Evolutionary conservation across 495 filamentous ascomycete genomes (phyloP).

Genomic region (Cercophora sp.): DNA sequence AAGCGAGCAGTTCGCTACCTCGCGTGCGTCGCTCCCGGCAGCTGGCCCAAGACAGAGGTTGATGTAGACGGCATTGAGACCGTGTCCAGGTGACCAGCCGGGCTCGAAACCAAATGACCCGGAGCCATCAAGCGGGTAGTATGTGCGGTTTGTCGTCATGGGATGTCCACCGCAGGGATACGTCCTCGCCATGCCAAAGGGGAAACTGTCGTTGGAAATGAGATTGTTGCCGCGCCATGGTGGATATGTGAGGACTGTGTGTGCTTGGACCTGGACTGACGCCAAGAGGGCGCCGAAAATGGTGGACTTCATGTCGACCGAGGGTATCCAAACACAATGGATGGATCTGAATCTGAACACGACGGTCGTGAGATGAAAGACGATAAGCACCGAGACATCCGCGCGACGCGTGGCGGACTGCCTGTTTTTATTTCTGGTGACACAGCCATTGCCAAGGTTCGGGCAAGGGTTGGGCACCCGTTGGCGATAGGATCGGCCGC

Average conservation of each 20-base stretch:
- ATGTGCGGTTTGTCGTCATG: conserved; percentile 73
- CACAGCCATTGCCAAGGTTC: background rate
- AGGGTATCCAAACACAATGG: background rate
- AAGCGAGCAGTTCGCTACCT: conserved; percentile 62
- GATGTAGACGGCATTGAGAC: conserved; percentile 65
- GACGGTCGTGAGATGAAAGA: background rate
- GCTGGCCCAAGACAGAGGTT: conserved; percentile 80
- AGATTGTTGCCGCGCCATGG: conserved; percentile 89
- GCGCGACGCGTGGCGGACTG: too few relatives aligned
- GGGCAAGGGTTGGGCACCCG: background rate
- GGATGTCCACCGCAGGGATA: conserved; percentile 89
- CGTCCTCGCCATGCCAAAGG: conserved; percentile 90
- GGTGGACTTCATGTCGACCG: background rate
- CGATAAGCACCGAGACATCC: background rate
- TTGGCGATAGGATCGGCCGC: background rate
- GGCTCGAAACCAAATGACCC: conserved; percentile 80
- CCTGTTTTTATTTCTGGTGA: too few relatives aligned
- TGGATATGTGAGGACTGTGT: conserved; percentile 82
- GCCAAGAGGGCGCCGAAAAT: background rate
- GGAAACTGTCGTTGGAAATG: conserved; percentile 70
- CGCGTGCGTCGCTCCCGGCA: background rate
- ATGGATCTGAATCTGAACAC: background rate
- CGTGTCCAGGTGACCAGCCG: conserved; percentile 85
- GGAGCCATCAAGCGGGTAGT: conserved; percentile 72
- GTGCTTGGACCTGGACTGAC: conserved; percentile 41